Base-by-base conservation (phyloP, 2,329 filamentous ascomycete genomes). In the Colletotrichum sp. region DNA sequence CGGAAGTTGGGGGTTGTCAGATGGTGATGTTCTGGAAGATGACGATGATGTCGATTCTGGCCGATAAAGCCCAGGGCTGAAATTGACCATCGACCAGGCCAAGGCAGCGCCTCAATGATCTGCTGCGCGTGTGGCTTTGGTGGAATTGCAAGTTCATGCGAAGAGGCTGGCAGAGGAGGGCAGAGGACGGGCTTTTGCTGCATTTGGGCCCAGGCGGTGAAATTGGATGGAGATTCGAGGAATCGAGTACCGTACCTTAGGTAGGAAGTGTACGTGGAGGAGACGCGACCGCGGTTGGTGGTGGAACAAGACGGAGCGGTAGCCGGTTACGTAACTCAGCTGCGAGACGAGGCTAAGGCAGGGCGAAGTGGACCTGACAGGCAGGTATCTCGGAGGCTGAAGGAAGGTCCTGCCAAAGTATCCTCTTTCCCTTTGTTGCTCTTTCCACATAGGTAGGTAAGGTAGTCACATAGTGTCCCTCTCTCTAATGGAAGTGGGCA, bases 91-190 rank as follows among this genome's bases (percentile, higher is more conserved):
- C 52, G 36, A 68, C 26, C 58, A 64, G 28, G 48, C 64, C 58
- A 68, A 69, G 69, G 61, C 36, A 71, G 62, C 70, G 74, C 71
- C 74, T 76, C 74, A 74, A 74, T 76, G 59, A 61, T 65, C 74
- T 74, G 56, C 74, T 73, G 71, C 61, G 28, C 68, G 74, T 73
- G 71, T 76, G 71, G 71, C 71, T 76, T 74, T 71, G 32, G 65
- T 65, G 32, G 71, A 74, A 76, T 75, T 75, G 64, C 73, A 24
- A 73, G 18, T 76, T 74, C 71, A 76, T 76, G 74, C 74, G 65
- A 59, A 52, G 38, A 34, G 26, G 73, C 34, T 68, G 69, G 59
- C 62, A 64, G 24, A 70, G 24, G 30, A 30, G 55, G n/a, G 62
- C 58, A 36, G 21, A 14, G 34, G 69, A 58, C 55, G 52, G 58